These are phyloP conservation scores for Bimuria novae-zelandiae DNA, from an alignment of 2,329 filamentous ascomycete genomes.

Conservation along the genomic window DNA sequence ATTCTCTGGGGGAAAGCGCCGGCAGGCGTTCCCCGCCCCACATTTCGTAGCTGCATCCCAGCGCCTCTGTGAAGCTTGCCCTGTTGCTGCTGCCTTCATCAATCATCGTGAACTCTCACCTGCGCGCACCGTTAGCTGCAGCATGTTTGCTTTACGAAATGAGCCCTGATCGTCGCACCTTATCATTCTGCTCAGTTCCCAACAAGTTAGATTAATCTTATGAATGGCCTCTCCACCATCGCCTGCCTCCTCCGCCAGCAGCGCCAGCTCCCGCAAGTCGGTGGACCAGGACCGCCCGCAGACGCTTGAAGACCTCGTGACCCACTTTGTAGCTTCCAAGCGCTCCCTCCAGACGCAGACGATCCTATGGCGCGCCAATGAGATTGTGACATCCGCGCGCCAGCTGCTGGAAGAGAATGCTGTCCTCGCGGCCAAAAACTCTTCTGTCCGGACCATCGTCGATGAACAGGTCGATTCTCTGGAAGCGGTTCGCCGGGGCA, in stretches of 20 bases:
- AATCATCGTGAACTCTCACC: background rate
- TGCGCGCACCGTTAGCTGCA: background rate
- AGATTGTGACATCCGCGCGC: constrained; percentile 78
- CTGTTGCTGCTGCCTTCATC: background rate
- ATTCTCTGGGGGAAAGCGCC: background rate
- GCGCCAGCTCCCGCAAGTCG: constrained; percentile 33
- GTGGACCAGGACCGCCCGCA: constrained; percentile 43
- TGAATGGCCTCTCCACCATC: constrained; percentile 48
- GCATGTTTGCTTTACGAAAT: background rate
- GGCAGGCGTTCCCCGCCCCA: background rate
- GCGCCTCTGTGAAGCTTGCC: background rate
- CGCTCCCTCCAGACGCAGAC: constrained; percentile 82
- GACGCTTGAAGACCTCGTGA: constrained; percentile 76
- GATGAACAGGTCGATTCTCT: constrained; percentile 52
- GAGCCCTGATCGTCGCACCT: background rate
- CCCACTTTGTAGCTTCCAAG: constrained; percentile 84
- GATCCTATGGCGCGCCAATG: constrained; percentile 82
- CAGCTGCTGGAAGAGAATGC: constrained; percentile 77
- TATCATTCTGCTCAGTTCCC: background rate
- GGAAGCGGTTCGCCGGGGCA: constrained; percentile 49
- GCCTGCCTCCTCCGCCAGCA: constrained; percentile 46
- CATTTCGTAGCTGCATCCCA: background rate
- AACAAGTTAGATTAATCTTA: too few species aligned
- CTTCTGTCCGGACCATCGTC: constrained; percentile 48
- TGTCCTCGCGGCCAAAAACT: constrained; percentile 63